Evolutionary conservation across 306 rosid species (phyloP).

Genomic region (Lagenaria siceraria): DNA sequence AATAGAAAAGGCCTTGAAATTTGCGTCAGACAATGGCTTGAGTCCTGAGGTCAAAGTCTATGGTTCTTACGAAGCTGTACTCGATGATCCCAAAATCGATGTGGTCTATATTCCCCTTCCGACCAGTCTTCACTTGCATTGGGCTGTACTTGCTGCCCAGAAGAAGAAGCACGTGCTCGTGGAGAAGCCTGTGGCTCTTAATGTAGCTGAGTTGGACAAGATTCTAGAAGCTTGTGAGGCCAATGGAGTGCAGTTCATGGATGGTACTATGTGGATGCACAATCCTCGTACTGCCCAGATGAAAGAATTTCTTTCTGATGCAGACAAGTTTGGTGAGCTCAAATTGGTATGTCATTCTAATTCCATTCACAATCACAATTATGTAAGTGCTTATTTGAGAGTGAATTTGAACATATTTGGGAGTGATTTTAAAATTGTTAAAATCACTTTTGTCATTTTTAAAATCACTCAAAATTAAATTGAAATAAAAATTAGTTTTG

Average conservation of each 20-base stretch:
- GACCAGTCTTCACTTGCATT: slow-evolving; percentile 45
- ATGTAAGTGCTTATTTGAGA: too few species aligned
- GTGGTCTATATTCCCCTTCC: slow-evolving; percentile 83
- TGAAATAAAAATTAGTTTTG: too few species aligned
- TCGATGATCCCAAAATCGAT: slow-evolving; percentile 57
- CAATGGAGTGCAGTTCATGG: slow-evolving; percentile 83
- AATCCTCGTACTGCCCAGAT: slow-evolving; percentile 68
- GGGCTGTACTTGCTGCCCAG: slow-evolving; percentile 70
- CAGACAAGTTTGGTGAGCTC: slow-evolving; percentile 57
- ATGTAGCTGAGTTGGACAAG: slow-evolving; percentile 47
- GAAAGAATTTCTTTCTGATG: slow-evolving; percentile 50
- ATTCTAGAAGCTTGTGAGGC: slow-evolving; percentile 60
- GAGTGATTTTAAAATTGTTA: too few species aligned
- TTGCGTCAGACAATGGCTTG: slow-evolving; percentile 33
- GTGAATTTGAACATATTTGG: too few species aligned
- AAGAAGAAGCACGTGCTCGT: slow-evolving; percentile 65
- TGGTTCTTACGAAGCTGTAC: slow-evolving; percentile 52
- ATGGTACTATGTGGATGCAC: slow-evolving; percentile 93
- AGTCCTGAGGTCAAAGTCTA: slow-evolving; percentile 37
- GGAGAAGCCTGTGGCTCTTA: slow-evolving; percentile 83
- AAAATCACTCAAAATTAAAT: too few species aligned
- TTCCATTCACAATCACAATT: background rate
- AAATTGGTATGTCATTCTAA: slow-evolving; percentile 36
- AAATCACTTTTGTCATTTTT: too few species aligned
- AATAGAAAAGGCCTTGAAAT: slow-evolving; percentile 39